Evolutionary conservation across 2,329 filamentous ascomycete species (phyloP), one percentile per base, ranked within the genome.

Genomic region (Colletotrichum agaves): DNA sequence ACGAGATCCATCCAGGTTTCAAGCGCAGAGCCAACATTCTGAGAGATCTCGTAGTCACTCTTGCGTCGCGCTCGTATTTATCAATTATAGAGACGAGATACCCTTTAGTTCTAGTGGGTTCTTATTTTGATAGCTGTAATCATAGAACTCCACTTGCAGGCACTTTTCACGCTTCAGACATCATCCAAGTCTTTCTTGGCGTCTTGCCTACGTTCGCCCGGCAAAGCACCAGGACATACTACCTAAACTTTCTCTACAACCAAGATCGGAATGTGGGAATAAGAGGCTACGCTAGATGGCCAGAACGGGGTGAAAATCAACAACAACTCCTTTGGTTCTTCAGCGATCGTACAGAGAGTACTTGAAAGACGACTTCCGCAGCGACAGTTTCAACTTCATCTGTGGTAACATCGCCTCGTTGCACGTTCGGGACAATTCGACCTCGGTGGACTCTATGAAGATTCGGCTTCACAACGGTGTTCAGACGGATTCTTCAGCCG

Each of bases 21-120:
- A 95, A 94, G 78, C 90, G 91, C 13, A 81, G 93, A 0, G 89
- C 91, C 2, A 92, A 92, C 39, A 87, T 95, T 31, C 81, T 94
- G 0, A 93, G 93, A 13, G 93, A 96, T 74, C 73, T 93, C 0
- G 87, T 87, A 2, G 95, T 96, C 78, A 94, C 90, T 0, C 82
- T 96, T 0, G 87, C 88, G 0, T 88, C 92, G 1, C 88, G 93
- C 15, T 68, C 84, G 5, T 90, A 92, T 76, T 85, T 96, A 21
- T 74, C 83, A 12, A 65, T 74, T 0, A 77, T 87, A 2, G 73
- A 76, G 0, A 61, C 78, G 1, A 78, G 81, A 12, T 84, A 88
- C 69, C 88, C 89, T 0, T 72, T 78, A 35, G 87, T 93, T 0
- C 88, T 88, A 0, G 80, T 83, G 1, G 96, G 91, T 91, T 93